These are phyloP conservation scores for Papilionanthe hybrid DNA, from an alignment of 116 monocot genomes.

Conservation along the genomic window DNA sequence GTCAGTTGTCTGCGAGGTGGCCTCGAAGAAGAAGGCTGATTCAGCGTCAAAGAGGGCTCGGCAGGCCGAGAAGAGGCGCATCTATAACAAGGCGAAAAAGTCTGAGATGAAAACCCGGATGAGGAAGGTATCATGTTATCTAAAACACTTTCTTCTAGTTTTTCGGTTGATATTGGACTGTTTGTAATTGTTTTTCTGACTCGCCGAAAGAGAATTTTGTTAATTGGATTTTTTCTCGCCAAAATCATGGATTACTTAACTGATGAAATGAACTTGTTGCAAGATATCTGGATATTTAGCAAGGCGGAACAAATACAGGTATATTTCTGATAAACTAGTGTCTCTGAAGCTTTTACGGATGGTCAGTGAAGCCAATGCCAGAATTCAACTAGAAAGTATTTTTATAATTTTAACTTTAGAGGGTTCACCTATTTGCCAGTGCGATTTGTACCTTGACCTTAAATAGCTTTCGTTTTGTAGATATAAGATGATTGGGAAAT, in stretches of 20 bases:
- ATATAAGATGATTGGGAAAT: too few relatives aligned
- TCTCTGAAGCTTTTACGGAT: neutral
- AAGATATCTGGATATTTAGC: neutral
- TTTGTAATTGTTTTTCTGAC: neutral
- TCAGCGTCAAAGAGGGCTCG: constrained; percentile 77
- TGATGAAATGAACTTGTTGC: neutral
- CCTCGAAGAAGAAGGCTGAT: constrained; percentile 64
- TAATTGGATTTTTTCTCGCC: neutral
- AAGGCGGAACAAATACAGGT: neutral
- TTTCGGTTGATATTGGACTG: neutral
- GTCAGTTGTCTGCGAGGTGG: constrained; percentile 71
- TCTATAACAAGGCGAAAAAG: constrained; percentile 76
- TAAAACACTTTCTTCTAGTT: neutral
- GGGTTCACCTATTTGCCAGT: neutral
- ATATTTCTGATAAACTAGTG: neutral
- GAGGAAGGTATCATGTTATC: constrained; percentile 52
- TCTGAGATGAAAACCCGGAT: constrained; percentile 77
- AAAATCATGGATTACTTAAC: neutral
- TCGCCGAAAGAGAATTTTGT: neutral
- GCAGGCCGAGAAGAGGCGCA: constrained; percentile 69
- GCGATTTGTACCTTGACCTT: too few relatives aligned
- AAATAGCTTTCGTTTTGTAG: too few relatives aligned
- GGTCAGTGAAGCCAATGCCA: neutral
- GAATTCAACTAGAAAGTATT: neutral
- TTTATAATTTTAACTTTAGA: neutral